Percentiles rank a stretch among this genome's conserved stretches.
phyloP scores from a whole-genome alignment of 768 basidiomycete genomes.

The Rhodotorula graminis region DNA sequence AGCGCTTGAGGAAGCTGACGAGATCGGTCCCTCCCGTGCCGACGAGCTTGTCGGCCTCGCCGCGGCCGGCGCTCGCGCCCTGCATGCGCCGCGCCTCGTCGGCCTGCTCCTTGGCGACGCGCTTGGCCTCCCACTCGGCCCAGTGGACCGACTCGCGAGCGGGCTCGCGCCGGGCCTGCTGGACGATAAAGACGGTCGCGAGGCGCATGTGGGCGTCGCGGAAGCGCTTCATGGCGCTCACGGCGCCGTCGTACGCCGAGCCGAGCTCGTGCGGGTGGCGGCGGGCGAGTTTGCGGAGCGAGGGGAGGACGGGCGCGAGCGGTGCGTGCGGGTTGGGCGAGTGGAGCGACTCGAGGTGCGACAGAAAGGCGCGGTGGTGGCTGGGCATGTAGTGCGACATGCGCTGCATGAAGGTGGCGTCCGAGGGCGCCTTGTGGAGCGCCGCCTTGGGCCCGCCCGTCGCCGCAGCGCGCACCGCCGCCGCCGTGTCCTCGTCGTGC shows the following conservation, averaged over 20 bases:
- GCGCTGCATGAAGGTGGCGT: constrained; percentile 69
- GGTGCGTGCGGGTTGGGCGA: constrained; percentile 16
- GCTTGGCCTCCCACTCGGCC: constrained; percentile 31
- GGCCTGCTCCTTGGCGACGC: constrained; percentile 25
- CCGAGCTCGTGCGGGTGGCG: constrained; percentile 35
- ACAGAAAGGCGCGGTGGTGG: constrained; percentile 68
- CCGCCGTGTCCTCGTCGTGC: constrained; percentile 1
- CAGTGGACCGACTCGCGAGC: constrained; percentile 37
- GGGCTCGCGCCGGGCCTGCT: constrained; percentile 60
- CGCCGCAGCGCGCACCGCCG: constrained; percentile 7
- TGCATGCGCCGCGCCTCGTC: neutral
- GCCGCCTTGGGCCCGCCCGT: constrained; percentile 3
- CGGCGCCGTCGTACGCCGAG: constrained; percentile 67
- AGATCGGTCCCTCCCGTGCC: constrained; percentile 90
- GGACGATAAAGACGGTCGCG: constrained; percentile 79
- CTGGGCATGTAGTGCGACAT: constrained; percentile 92
- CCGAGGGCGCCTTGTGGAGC: constrained; percentile 26
- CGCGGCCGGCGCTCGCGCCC: constrained; percentile 12
- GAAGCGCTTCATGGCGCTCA: constrained; percentile 72
- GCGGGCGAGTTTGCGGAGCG: constrained; percentile 61
- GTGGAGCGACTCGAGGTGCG: constrained; percentile 62
- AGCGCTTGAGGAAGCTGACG: constrained; percentile 75
- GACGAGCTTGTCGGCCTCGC: constrained; percentile 56
- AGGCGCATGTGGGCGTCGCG: constrained; percentile 85
- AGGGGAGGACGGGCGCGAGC: constrained; percentile 45